phyloP scores from a whole-genome alignment of 2,329 filamentous ascomycete species.

The Venturia asperata region DNA sequence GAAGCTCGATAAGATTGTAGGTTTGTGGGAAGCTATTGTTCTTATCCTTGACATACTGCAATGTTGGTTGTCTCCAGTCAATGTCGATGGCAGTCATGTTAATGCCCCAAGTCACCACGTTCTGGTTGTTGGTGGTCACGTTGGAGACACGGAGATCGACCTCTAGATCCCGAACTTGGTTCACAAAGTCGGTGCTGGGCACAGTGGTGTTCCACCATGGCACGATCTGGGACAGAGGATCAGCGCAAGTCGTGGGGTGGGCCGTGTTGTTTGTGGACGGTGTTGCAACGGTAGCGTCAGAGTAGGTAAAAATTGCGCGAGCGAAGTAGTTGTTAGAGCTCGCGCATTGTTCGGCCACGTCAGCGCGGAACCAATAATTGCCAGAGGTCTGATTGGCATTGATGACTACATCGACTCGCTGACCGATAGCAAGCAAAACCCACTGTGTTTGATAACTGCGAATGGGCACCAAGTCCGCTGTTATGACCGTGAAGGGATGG shows the following conservation, averaged over 20 bases:
- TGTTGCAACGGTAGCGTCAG: constrained; percentile 22
- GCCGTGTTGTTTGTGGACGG: constrained; percentile 24
- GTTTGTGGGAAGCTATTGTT: constrained; percentile 36
- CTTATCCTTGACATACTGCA: constrained; percentile 37
- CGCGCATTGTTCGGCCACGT: constrained; percentile 32
- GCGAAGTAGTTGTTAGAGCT: constrained; percentile 30
- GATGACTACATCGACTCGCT: constrained; percentile 43
- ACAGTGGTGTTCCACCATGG: constrained; percentile 32
- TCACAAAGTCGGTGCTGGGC: constrained; percentile 29
- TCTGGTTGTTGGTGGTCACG: constrained; percentile 32
- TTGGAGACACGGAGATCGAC: constrained; percentile 29
- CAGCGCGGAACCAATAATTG: constrained; percentile 42
- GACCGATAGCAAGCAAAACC: constrained; percentile 37
- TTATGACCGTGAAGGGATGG: constrained; percentile 20
- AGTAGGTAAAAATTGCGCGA: constrained; percentile 34
- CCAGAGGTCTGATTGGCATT: constrained; percentile 38
- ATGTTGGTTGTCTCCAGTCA: constrained; percentile 38
- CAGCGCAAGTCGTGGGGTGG: constrained; percentile 27
- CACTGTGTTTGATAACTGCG: constrained; percentile 28
- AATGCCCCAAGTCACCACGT: constrained; percentile 35
- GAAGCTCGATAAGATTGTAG: constrained; percentile 38
- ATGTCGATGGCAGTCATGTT: constrained; percentile 38
- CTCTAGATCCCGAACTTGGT: constrained; percentile 29
- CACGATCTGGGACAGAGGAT: constrained; percentile 25
- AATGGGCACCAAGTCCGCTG: constrained; percentile 22